Evolutionary conservation across 83 land plant genomes (phyloP), one percentile per base, ranked within the genome.

Genomic region (Isoetes engelmannii): DNA sequence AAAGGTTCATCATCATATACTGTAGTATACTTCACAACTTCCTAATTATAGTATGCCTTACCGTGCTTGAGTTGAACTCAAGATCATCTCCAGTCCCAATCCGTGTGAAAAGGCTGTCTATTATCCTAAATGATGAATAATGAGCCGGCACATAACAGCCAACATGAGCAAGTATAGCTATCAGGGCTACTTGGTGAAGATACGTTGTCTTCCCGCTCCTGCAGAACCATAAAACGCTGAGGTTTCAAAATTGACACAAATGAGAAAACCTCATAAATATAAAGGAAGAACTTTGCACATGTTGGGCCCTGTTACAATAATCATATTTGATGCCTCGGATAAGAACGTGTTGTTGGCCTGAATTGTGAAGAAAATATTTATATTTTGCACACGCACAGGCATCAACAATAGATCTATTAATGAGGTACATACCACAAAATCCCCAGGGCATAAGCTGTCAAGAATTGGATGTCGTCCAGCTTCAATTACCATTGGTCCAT

Each of bases 151-250:
- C 86, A 70, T 88, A 94, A 63, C 96, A 94, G 17, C 99, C 99
- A 77, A 90, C 88, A 54, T 94, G 99, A 67, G 99, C 96, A 77
- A 90, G 83, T 65, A 94, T 83, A 57, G 90, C 79, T 44, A 88
- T 72, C 7, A 90, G 84, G 48, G 93, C 94, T 44, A 94, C 84
- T 90, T 94, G 99, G 50, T 80, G 90, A 72, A 94, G 90, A 68
- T 88, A 94, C 45, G 99, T 94, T 68, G 93, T 94, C 83, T 94
- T 94, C 67, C 99, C 99, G 80, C 99, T 94, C 99, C 99, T 94
- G 73, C 57, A 74, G 48, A 69, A 63, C 18, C 37, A 68, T 43
- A n/a, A n/a, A n/a, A n/a, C n/a, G n/a, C n/a, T n/a, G n/a, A n/a
- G n/a, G n/a, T n/a, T n/a, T n/a, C n/a, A n/a, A n/a, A n/a, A n/a